Conservation (phyloP, 2,329 filamentous ascomycete genomes). For the Alternaria viburni region DNA sequence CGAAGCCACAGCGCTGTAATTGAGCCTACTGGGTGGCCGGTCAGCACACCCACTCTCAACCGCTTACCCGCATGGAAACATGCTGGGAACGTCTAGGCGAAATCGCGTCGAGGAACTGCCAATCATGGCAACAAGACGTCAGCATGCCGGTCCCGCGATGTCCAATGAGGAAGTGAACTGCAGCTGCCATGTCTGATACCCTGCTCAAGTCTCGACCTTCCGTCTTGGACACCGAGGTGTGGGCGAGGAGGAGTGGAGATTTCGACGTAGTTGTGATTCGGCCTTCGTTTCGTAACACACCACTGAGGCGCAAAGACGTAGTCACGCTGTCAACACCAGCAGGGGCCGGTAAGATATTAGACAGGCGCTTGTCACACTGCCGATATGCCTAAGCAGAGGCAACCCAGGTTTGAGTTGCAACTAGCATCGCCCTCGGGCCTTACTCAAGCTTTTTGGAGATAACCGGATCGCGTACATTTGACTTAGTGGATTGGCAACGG, state of each 20-base stretch:
- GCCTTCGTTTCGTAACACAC: conserved; percentile 14
- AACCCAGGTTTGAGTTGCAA: neutral
- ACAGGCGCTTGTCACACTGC: conserved; percentile 18
- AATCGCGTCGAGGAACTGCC: conserved; percentile 5
- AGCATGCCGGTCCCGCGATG: neutral
- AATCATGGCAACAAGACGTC: conserved; percentile 3
- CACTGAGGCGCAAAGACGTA: conserved; percentile 11
- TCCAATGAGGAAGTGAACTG: conserved; percentile 21
- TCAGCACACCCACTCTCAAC: conserved; percentile 23
- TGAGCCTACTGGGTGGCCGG: conserved; percentile 20
- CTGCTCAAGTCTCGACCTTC: conserved; percentile 21
- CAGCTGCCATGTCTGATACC: conserved; percentile 12
- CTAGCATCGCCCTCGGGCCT: neutral
- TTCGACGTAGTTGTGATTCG: conserved; percentile 4
- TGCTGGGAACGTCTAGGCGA: conserved; percentile 10
- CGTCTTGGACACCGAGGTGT: conserved; percentile 15
- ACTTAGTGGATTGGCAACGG: neutral
- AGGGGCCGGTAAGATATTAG: conserved; percentile 6
- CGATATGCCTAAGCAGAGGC: conserved; percentile 11
- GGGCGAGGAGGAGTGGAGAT: conserved; percentile 11
- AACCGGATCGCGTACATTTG: neutral
- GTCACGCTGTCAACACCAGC: conserved; percentile 1
- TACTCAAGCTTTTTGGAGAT: neutral
- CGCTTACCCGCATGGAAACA: conserved; percentile 18
- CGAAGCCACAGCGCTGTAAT: conserved; percentile 5